Evolutionary conservation across 176 grass and related monocot genomes (phyloP).

Genomic region (Rhipidocladum racemiflorum): DNA sequence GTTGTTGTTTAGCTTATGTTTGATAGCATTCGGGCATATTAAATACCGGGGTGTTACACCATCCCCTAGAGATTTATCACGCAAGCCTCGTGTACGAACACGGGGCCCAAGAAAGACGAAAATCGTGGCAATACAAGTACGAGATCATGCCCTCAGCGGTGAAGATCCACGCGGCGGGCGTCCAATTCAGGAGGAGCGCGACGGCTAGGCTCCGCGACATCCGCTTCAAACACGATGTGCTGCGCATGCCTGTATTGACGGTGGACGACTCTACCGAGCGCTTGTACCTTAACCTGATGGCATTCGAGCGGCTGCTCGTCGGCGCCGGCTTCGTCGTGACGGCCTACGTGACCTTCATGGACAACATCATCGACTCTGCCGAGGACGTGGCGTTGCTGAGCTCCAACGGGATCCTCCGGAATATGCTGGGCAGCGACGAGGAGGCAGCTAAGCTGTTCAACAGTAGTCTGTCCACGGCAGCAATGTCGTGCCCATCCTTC

Average conservation of each 20-base stretch:
- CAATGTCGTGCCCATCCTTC: not conserved
- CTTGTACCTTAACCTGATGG: slow-evolving; percentile 39
- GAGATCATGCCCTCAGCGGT: too few species aligned
- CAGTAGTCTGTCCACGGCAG: slow-evolving; percentile 24
- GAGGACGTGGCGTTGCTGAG: slow-evolving; percentile 38
- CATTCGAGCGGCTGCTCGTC: slow-evolving; percentile 46
- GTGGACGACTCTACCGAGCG: slow-evolving; percentile 37
- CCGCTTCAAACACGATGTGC: not conserved
- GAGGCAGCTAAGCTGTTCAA: slow-evolving; percentile 29
- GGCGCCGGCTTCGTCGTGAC: slow-evolving; percentile 30
- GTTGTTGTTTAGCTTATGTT: too few species aligned
- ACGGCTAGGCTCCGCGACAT: slow-evolving; percentile 1
- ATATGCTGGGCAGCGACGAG: slow-evolving; percentile 14
- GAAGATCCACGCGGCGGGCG: too few species aligned
- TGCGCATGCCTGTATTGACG: slow-evolving; percentile 6
- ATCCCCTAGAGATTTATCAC: slow-evolving; percentile 43
- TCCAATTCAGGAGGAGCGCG: too few species aligned
- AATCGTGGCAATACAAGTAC: too few species aligned
- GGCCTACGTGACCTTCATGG: slow-evolving; percentile 43
- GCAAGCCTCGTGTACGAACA: slow-evolving; percentile 17
- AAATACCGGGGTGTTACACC: too few species aligned
- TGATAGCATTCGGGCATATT: too few species aligned
- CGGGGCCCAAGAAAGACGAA: too few species aligned
- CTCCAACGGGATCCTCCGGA: slow-evolving; percentile 3
- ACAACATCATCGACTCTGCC: slow-evolving; percentile 34